A percentile compares a stretch with the other conserved stretches of the same genome.
Evolutionary conservation across 1,284 basidiomycete genomes (phyloP).

Genomic region (Apiotrichum montevideense): DNA sequence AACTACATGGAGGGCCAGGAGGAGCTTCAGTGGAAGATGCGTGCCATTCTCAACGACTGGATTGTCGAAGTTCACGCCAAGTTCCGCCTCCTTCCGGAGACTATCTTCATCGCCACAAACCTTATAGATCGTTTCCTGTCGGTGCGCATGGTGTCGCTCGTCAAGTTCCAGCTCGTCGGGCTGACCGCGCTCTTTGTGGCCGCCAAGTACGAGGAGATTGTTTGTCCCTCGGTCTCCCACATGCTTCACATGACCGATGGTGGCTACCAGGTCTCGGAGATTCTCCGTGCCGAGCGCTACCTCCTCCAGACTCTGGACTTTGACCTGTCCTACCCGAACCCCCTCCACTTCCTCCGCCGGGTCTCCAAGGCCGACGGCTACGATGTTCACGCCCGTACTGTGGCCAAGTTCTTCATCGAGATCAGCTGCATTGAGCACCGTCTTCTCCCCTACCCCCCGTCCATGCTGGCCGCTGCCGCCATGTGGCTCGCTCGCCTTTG

Average conservation of each 20-base stretch:
- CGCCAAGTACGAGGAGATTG: constrained; percentile 92
- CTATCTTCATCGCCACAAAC: constrained; percentile 89
- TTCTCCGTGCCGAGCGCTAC: constrained; percentile 89
- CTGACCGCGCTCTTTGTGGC: constrained; percentile 90
- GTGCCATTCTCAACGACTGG: constrained; percentile 93
- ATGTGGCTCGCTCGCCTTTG: constrained; percentile 87
- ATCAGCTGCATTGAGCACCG: constrained; percentile 83
- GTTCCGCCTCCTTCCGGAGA: constrained; percentile 90
- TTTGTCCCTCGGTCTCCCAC: constrained; percentile 80
- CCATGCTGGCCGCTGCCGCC: constrained; percentile 77
- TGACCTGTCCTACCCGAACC: constrained; percentile 87
- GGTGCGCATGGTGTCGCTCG: constrained; percentile 77
- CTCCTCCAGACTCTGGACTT: constrained; percentile 86
- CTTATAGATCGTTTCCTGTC: constrained; percentile 96
- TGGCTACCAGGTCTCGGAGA: constrained; percentile 78
- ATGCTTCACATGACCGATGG: constrained; percentile 85
- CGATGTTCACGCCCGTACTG: constrained; percentile 80
- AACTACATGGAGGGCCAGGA: constrained; percentile 87
- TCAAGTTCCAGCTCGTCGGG: constrained; percentile 92
- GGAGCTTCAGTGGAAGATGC: constrained; percentile 89
- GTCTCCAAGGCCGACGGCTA: constrained; percentile 96
- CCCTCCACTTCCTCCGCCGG: constrained; percentile 84
- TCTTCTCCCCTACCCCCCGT: constrained; percentile 73
- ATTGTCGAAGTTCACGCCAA: constrained; percentile 91
- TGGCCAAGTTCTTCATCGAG: constrained; percentile 91